Evolutionary conservation across 2,329 filamentous ascomycete genomes (phyloP), one percentile per base, ranked within the genome.

Genomic region (Epichloe scottii): DNA sequence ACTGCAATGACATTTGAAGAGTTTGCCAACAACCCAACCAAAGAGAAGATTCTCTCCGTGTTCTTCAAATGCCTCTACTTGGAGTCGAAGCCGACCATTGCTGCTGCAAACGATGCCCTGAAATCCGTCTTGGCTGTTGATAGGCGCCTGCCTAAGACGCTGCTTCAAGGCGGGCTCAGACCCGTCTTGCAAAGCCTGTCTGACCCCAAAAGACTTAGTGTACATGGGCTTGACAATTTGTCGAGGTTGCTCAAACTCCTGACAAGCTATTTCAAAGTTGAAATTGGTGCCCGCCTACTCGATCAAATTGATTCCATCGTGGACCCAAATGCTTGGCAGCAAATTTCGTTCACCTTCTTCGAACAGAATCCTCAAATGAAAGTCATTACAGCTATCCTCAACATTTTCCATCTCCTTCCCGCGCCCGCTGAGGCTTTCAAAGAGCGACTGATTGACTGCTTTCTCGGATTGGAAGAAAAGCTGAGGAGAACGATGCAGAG

Each of bases 51-150:
- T 46, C 90, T 98, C 17, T 83, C 87, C 0, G 89, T 97, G 1
- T 98, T 98, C 71, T 99, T 99, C 77, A 97, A 96, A 63, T 94
- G 88, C 38, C 74, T 98, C 1, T 98, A 98, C 66, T 91, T 89
- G 0, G 89, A 94, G 62, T 94, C 90, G 3, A 84, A 86, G 45
- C 87, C 90, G 40, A 95, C 95, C 2, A 94, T 96, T 49, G 87
- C 93, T 53, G 91, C 93, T 4, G 93, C 94, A 6, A 95, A 96
- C 62, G 84, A 88, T 55, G 91, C 91, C 3, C 68, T 99, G 52
- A 89, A 88, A 60, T 86, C 87, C 23, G 90, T 97, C 8, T 76
- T 99, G 5, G 83, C 85, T 2, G 86, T 93, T 51, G 94, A 87
- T 0, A 89, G 87, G 60, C 95, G 97, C 64, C 69, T 99, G 26